Base-by-base conservation (phyloP, 2,329 filamentous ascomycete species). In the Pseudovirgaria hyperparasitica region DNA sequence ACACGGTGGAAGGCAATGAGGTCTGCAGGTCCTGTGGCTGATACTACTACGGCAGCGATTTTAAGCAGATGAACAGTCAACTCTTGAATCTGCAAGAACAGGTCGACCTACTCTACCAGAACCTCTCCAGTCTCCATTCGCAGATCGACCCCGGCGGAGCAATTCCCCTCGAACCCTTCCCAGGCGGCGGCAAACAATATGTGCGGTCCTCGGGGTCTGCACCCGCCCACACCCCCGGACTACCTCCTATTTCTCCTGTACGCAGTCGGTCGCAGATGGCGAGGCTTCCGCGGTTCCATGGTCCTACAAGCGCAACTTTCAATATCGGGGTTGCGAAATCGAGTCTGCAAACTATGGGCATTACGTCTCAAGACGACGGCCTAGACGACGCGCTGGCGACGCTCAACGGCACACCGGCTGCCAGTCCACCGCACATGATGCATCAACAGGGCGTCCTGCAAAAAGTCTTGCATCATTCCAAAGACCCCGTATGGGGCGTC, bases 341-440 rank as follows among this genome's bases (percentile, higher is more conserved):
- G 27, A 92, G 85, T 26, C 65, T 93, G 19, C 78, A 85, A 45
- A 86, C 76, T 33, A 92, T 93, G 81, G 85, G 85, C 4, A 90
- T 92, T 45, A 75, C 72, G 16, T 70, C 65, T 2, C 58, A 72
- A 2, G 68, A 67, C 2, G 75, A 76, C 25, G 59, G 51, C 2
- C 60, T 69, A n/a, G 74, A 79, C n/a, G 72, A 75, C 19, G 64
- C 64, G 19, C 40, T 59, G 16, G 55, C 54, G 4, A 65, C 65
- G 2, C 59, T 62, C 29, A 65, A 73, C 38, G 58, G 51, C 12
- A 68, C 67, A n/a, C 67, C 65, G 2, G 46, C 55, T 15, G 57
- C 41, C 4, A 63, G 62, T 9, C 59, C 58, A 5, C 52, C 60
- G 18, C 52, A 58, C 3, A 32, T 35, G 7, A 37, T 30, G 5